Conservation (phyloP, 2,329 filamentous ascomycete genomes). For the Alternaria sp. region DNA sequence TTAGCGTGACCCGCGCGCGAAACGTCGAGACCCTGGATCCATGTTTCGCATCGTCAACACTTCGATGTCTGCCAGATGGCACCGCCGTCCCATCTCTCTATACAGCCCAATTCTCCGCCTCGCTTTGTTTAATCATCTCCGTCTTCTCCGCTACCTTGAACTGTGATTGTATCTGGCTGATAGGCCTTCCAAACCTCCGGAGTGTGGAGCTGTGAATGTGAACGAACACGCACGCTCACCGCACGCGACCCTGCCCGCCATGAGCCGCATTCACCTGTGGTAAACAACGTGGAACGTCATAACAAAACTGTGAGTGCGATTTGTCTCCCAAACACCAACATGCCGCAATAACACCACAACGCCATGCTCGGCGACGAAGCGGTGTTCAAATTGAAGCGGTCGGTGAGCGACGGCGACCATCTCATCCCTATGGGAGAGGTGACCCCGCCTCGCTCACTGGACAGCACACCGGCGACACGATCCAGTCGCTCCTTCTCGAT, state of each 20-base stretch:
- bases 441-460: conserved; percentile 21
- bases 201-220: conserved; percentile 24
- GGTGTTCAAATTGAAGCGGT: conserved; percentile 32
- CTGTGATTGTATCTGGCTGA: conserved; percentile 10
- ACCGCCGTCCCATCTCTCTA: conserved; percentile 7
- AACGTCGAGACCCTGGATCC: conserved; percentile 31
- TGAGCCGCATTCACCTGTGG: conserved; percentile 35
- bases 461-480: conserved; percentile 10
- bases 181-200: conserved; percentile 3
- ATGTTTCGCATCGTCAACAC: conserved; percentile 25
- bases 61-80: conserved; percentile 14
- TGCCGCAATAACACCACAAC: conserved; percentile 11
- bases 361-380: conserved; percentile 25
- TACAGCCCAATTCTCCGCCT: conserved; percentile 2
- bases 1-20: conserved; percentile 24
- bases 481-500: conserved; percentile 33
- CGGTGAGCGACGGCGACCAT: conserved; percentile 29
- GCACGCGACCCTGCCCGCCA: conserved; percentile 28
- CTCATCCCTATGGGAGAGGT: conserved; percentile 21
- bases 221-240: conserved; percentile 20
- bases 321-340: conserved; percentile 11
- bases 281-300: conserved; percentile 18
- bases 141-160: neutral
- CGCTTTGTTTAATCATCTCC: neutral
- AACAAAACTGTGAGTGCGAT: conserved; percentile 30